Percentiles rank a stretch among this genome's conserved stretches.
Conservation (phyloP, 768 basidiomycete species). For the Boletus sensibilis region DNA sequence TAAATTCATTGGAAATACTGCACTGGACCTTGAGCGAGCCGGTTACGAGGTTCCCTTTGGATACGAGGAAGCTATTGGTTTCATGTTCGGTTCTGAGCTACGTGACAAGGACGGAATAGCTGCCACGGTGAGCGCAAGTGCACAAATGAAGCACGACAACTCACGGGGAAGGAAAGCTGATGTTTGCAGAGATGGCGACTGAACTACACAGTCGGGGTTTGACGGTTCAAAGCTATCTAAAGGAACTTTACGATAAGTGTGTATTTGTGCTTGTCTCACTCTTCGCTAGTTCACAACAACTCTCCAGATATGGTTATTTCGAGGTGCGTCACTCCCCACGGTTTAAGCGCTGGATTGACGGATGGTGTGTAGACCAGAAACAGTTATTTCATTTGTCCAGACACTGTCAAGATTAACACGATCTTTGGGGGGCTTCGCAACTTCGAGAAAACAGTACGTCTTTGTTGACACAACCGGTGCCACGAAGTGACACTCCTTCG, state of each 20-base stretch:
- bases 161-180: conserved; percentile 41
- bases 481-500: conserved; percentile 1
- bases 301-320: conserved; percentile 70
- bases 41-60: conserved; percentile 79
- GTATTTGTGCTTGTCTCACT: conserved; percentile 7
- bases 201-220: conserved; percentile 49
- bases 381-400: conserved; percentile 76
- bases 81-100: conserved; percentile 78
- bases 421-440: conserved; percentile 70
- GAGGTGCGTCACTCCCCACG: conserved; percentile 42
- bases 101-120: conserved; percentile 88
- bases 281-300: background rate
- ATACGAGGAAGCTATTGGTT: conserved; percentile 93
- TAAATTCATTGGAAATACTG: conserved; percentile 88
- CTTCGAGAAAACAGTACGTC: conserved; percentile 42
- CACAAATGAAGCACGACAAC: background rate
- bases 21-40: conserved; percentile 56
- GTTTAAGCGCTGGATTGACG: background rate
- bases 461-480: background rate
- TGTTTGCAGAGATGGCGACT: conserved; percentile 67
- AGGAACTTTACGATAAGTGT: conserved; percentile 61
- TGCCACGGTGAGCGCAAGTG: conserved; percentile 54
- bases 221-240: conserved; percentile 56
- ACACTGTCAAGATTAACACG: conserved; percentile 58
- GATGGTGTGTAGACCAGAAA: conserved; percentile 61